These are phyloP conservation scores for Fusarium annulatum DNA, from an alignment of 2,329 filamentous ascomycete species.

Conservation along the genomic window DNA sequence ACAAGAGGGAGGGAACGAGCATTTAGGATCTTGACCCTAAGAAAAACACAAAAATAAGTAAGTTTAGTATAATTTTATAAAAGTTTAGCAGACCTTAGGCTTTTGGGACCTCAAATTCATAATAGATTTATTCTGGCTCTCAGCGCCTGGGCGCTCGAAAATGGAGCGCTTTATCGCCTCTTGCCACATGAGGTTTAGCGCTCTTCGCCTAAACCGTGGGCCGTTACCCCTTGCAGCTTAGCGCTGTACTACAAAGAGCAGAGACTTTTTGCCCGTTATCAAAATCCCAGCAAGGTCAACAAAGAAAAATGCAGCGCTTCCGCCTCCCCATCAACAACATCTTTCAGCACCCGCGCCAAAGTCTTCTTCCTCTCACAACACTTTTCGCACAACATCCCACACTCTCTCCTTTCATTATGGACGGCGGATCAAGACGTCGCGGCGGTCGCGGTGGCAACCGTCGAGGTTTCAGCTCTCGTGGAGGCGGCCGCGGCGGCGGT, in stretches of 20 bases:
- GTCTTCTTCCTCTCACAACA: neutral
- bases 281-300: neutral
- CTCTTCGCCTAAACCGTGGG: neutral
- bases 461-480: neutral
- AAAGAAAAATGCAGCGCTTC: slow-evolving; percentile 25
- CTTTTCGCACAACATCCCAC: neutral
- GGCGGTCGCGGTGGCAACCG: slow-evolving; percentile 18
- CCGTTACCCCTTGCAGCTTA: neutral
- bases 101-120: neutral
- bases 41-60: rapidly evolving
- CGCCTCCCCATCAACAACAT: slow-evolving; percentile 1
- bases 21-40: neutral
- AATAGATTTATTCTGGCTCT: neutral
- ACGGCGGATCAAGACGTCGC: slow-evolving; percentile 17
- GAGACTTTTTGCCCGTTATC: slow-evolving; percentile 29
- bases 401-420: neutral
- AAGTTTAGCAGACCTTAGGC: neutral
- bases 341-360: neutral
- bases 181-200: neutral
- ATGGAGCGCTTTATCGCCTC: neutral
- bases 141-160: neutral
- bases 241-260: slow-evolving; percentile 8
- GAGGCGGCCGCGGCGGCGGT: neutral
- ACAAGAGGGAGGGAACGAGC: neutral
- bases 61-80: neutral